Evolutionary conservation across 768 basidiomycete genomes (phyloP), one percentile per base, ranked within the genome.

Genomic region (Collybia mongolica): DNA sequence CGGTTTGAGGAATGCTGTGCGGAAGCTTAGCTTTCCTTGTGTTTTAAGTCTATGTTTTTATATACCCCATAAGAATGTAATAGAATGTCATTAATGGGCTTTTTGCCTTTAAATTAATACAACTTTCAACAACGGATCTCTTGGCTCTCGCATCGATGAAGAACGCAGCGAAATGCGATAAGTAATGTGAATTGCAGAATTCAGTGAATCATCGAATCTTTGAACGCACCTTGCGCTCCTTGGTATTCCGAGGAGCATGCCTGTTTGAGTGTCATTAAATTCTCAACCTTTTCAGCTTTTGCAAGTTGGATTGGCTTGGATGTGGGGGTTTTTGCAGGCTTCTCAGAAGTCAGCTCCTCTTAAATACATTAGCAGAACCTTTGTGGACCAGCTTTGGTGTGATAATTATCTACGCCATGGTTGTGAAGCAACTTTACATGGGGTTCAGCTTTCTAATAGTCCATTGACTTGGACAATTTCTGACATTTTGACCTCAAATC

Each of bases 391-490:
- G 38, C 44, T 28, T 28, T 47, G 44, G 45, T 47, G 37, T 52
- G 46, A 48, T 44, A 52, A 40, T 19, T 41, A 41, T 17, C 39
- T 23, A 17, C 18, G 70, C 63, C 76, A 74, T 78, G 79, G 77
- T 80, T 79, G 81, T 81, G 81, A 83, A 82, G 81, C 75, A 83
- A 83, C 77, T 81, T 73, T 80, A 84, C 83, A 80, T 79, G 79
- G 72, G 81, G 82, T 81, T 80, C 26, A 83, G 83, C 80, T n/a
- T 84, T 75, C 80, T 80, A 82, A 81, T 83, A 81, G 81, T 85
- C 83, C 84, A 85, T 83, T 84, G 84, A 85, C 83, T 84, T 80
- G 82, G 84, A 85, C 84, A 82, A 87, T 84, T 83, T 86, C 83
- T 82, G 51, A 52, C 46, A 49, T 26, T 49, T 53, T 80, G 83